Evolutionary conservation across 495 filamentous ascomycete species (phyloP).

Genomic region (Hypoxylon lienhwacheense): DNA sequence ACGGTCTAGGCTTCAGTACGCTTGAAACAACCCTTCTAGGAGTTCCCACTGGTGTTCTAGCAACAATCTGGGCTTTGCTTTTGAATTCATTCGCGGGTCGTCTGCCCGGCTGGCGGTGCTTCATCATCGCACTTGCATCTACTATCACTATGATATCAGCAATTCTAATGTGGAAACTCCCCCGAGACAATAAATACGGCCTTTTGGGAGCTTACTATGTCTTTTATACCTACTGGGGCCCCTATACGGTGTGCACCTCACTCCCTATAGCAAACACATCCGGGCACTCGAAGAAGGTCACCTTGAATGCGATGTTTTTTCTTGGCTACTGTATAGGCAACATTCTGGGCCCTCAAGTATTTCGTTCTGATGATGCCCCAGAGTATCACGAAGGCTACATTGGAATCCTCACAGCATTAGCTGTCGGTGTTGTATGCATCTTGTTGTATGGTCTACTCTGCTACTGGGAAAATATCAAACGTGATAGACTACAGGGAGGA

Average conservation of each 20-base stretch:
- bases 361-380: slow-evolving; percentile 1
- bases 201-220: slow-evolving; percentile 58
- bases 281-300: slow-evolving; percentile 65
- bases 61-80: slow-evolving; percentile 57
- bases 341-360: background rate
- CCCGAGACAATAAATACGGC: slow-evolving; percentile 48
- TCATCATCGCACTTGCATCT: slow-evolving; percentile 51
- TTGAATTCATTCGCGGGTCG: slow-evolving; percentile 51
- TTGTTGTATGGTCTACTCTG: slow-evolving; percentile 1
- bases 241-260: slow-evolving; percentile 60
- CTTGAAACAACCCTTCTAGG: slow-evolving; percentile 54
- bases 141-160: slow-evolving; percentile 54
- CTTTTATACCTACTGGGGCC: slow-evolving; percentile 57
- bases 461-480: slow-evolving; percentile 8
- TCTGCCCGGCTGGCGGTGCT: slow-evolving; percentile 57
- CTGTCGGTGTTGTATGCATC: slow-evolving; percentile 1
- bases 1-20: slow-evolving; percentile 62
- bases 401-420: slow-evolving; percentile 47
- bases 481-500: slow-evolving; percentile 52
- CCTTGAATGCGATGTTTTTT: slow-evolving; percentile 62
- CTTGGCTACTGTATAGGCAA: slow-evolving; percentile 42
- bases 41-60: slow-evolving; percentile 62
- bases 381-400: slow-evolving; percentile 38
- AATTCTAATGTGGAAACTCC: slow-evolving; percentile 59
- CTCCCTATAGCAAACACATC: slow-evolving; percentile 49